Evolutionary conservation across 2,329 filamentous ascomycete genomes (phyloP), one percentile per base, ranked within the genome.

Genomic region (Diatrype stigma): DNA sequence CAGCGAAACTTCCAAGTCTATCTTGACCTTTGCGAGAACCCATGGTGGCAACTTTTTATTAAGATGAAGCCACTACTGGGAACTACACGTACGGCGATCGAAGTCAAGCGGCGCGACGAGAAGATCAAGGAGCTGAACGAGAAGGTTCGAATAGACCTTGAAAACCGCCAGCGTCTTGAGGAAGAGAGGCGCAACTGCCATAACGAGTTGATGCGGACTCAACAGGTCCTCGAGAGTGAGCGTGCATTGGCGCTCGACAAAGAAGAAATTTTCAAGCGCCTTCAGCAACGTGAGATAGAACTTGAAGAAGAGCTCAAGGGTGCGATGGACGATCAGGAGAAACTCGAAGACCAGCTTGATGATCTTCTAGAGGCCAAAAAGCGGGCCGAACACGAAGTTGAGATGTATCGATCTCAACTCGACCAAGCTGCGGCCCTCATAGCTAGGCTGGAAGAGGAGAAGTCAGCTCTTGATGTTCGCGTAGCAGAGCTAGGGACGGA

Each of bases 181-280:
- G 94, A 99, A 50, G 94, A 99, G 60, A 84, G 92, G 30, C 82
- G 94, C 40, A 88, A 91, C 54, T 89, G 90, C 2, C 89, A 97
- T 60, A 78, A 86, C 14, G 94, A 99, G 63, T 87, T 96, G 63
- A 82, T 92, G 59, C 85, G 89, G 30, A 89, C 97, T 45, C 92
- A 96, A 66, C 90, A 97, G 62, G 96, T 90, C 0, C 78, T 99
- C 2, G 95, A 99, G 68, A 96, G 92, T 58, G 95, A 99, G 70
- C 85, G 94, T 46, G 90, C 93, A n/a, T 78, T 99, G 40, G 94
- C 94, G 1, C 75, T 99, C 5, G 94, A 99, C 70, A 99, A 99
- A 67, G 95, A 99, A 66, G 94, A 99, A 63, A 99, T 99, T 53
- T 99, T 97, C 77, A 95, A 93, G 66, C 84, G 95, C n/a, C 77